Conservation (phyloP, 2,329 filamentous ascomycete species). For the Paracamarosporium sp. region DNA sequence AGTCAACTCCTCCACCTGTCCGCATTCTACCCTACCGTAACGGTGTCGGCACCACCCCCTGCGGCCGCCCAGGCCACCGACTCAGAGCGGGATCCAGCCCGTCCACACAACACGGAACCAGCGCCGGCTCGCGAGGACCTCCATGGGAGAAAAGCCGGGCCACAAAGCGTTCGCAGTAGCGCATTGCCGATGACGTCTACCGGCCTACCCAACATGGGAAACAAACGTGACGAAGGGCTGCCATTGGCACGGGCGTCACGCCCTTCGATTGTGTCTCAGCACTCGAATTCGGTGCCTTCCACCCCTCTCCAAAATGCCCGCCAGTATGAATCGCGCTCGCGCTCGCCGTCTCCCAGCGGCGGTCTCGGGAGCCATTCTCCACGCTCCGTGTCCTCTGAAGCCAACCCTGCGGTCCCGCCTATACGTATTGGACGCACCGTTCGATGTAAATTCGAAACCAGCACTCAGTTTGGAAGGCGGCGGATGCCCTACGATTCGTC, state of each 20-base stretch:
- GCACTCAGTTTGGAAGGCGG: constrained; percentile 78
- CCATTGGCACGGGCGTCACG: constrained; percentile 44
- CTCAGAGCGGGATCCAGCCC: constrained; percentile 39
- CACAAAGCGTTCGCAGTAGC: constrained; percentile 42
- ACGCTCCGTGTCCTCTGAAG: constrained; percentile 88
- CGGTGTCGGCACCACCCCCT: constrained; percentile 45
- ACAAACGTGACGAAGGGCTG: constrained; percentile 34
- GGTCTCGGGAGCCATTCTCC: constrained; percentile 81
- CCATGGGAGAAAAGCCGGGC: constrained; percentile 46
- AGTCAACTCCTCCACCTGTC: constrained; percentile 26
- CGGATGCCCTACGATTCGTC: constrained; percentile 92
- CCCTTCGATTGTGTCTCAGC: constrained; percentile 63
- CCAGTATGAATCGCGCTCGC: constrained; percentile 78
- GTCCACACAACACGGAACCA: constrained; percentile 35
- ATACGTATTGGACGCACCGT: constrained; percentile 65
- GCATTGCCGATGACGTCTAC: constrained; percentile 47
- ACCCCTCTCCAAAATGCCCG: constrained; percentile 90
- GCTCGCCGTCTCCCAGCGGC: constrained; percentile 79
- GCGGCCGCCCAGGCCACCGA: constrained; percentile 5
- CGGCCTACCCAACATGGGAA: constrained; percentile 33
- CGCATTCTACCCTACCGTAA: constrained; percentile 40
- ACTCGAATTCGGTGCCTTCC: constrained; percentile 91
- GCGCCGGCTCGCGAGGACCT: constrained; percentile 35
- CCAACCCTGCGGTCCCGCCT: constrained; percentile 75
- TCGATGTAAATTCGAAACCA: constrained; percentile 88